These are phyloP conservation scores for Neoboletus subvelutipes DNA, from an alignment of 768 basidiomycete genomes.

Conservation along the genomic window DNA sequence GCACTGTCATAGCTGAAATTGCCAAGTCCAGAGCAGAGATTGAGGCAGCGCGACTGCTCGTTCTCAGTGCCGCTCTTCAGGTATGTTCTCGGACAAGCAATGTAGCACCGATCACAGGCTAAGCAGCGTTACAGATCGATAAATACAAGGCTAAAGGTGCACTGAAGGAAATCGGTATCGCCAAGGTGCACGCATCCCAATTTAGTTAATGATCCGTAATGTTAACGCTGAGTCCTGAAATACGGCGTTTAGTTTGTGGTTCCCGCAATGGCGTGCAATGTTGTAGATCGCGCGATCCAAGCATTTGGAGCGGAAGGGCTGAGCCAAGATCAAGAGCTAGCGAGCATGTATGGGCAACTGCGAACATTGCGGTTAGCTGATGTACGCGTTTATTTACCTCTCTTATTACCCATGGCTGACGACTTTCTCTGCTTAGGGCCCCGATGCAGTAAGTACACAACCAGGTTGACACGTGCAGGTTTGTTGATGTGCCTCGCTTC, in stretches of 20 bases:
- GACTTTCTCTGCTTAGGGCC: slow-evolving; percentile 49
- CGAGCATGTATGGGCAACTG: slow-evolving; percentile 71
- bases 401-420: slow-evolving; percentile 4
- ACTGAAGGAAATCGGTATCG: slow-evolving; percentile 95
- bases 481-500: slow-evolving; percentile 2
- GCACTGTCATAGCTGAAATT: slow-evolving; percentile 87
- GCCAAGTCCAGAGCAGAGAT: slow-evolving; percentile 93
- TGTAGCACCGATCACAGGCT: not conserved
- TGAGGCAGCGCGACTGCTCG: slow-evolving; percentile 82
- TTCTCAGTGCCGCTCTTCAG: slow-evolving; percentile 89
- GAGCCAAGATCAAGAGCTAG: slow-evolving; percentile 84
- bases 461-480: not conserved
- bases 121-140: slow-evolving; percentile 65
- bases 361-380: slow-evolving; percentile 88
- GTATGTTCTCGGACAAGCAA: slow-evolving; percentile 33
- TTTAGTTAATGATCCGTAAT: not conserved
- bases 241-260: slow-evolving; percentile 75
- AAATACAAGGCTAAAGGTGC: slow-evolving; percentile 90
- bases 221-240: not conserved
- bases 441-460: slow-evolving; percentile 60
- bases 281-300: slow-evolving; percentile 96
- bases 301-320: slow-evolving; percentile 96
- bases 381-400: slow-evolving; percentile 42
- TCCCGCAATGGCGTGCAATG: slow-evolving; percentile 82
- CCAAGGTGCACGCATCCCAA: slow-evolving; percentile 61